Base-by-base conservation (phyloP, 2,329 filamentous ascomycete genomes). In the Fonsecaea nubica region DNA sequence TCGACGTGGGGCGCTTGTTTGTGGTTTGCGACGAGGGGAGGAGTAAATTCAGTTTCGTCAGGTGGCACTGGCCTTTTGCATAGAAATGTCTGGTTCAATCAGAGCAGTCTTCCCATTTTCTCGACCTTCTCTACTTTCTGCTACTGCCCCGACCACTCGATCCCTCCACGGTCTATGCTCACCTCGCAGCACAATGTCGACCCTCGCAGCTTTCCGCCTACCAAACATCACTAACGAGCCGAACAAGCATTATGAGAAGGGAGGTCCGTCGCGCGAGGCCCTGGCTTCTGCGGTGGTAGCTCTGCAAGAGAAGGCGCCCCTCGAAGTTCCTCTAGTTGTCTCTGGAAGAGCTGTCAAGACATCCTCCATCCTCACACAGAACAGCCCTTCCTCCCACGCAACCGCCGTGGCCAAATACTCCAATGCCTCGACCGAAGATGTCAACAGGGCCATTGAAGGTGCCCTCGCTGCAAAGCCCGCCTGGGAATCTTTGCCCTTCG, bases 181-280 rank as follows among this genome's bases (percentile, higher is more conserved):
- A 18, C 64, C 57, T 10, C 55, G 58, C 7, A n/a, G 62, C 63
- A 72, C 57, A 58, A 77, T 75, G 74, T 74, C 89, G 64, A 90
- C 88, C 7, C 84, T 96, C 70, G 93, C 93, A 58, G 85, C 88
- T 68, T 98, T 97, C 86, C 94, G 92, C 83, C 87, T 93, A 59
- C 95, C 95, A 58, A 89, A 89, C 70, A 87, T 97, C 74, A 83
- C 87, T 77, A 99, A 99, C 77, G 95, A 99, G 82, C 92, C 92
- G n/a, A 99, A 97, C 78, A 91, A 96, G 83, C 90, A 94, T 80
- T 99, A 97, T 78, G 85, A 85, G 70, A 95, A 95, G 78, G 92
- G 89, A 67, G 95, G 93, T 1, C 80, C 88, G 30, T 91, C 97
- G 76, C 87, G 94, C 68, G 86, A 90, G 74, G 89, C 88, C 71